Evolutionary conservation across 2,329 filamentous ascomycete species (phyloP), one percentile per base, ranked within the genome.

Genomic region (Venturia pyrina): DNA sequence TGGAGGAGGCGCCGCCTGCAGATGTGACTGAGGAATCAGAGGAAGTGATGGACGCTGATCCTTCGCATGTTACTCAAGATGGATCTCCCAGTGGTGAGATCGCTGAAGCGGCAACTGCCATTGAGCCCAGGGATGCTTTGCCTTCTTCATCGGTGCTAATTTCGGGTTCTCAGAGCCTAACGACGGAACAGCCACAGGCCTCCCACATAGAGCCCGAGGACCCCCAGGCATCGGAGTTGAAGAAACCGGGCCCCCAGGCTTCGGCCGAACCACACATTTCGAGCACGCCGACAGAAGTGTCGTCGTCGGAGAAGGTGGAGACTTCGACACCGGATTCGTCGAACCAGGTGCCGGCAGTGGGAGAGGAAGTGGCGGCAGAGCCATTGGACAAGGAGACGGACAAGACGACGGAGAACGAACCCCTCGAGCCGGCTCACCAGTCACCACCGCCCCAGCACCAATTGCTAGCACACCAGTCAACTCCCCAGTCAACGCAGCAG

Each of bases 331-430:
- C 21, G 57, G 34, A 40, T 61, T 40, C 57, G 11, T 61, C 57
- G 19, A 28, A n/a, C 37, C 34, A 2, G 8, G 28, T 13, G 15
- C 37, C 53, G 13, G 53, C 24, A 19, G 53, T 19, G 59, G 59
- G 40, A 11, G 4, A 32, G 28, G n/a, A 24, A 61, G 59, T 17
- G 17, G n/a, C 11, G 59, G 17, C 59, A 13, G 59, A 24, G 34
- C 41, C 34, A 46, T 15, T 41, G 60, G 37, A 62, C 21, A 48
- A 62, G 44, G 60, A 62, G 60, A 48, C 10, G 60, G 60, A 62
- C 40, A 62, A 59, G 32, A 59, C 28, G 53, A 59, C 15, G 53
- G 53, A 59, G 53, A 34, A 34, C 53, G 53, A 34, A 59, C 28
- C 19, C 53, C 53, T 21, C 34, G 53, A 59, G 28, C 28, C 32